Evolutionary conservation across 768 basidiomycete species (phyloP), one percentile per base, ranked within the genome.

Genomic region (Boletus subcaerulescens): DNA sequence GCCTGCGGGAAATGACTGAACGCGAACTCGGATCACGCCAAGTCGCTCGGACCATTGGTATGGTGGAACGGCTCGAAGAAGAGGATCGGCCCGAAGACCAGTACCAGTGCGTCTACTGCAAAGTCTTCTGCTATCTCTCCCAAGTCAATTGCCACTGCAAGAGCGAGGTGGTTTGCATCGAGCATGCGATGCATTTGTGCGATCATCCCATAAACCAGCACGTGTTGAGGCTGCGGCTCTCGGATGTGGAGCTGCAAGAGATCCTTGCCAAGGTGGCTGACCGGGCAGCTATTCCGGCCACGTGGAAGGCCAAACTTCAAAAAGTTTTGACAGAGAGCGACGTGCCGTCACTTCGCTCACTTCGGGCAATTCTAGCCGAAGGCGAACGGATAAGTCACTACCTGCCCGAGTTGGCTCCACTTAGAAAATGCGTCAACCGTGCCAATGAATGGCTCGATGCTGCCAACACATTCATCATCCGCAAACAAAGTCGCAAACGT

Each of bases 101-200:
- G 67, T 96, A 95, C 71, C 97, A 98, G 71, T 99, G 97, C 79
- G 74, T 79, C 47, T 73, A 89, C 59, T 98, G 97, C 87, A 95
- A 97, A 68, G 82, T 79, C 5, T 98, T 96, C 73, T 94, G 90
- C 72, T 98, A 97, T 70, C 83, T 99, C 40, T 94, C 97, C 2
- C 95, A 97, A 65, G 78, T 98, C 66, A 86, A 83, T 53, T 94
- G 93, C 68, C 74, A 76, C 32, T 94, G 93, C 77, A 86, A 86
- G 41, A 81, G 72, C 49, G 82, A 85, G 58, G 85, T 96, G 33
- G 84, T 86, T 13, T 99, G 97, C 69, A 81, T 90, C 46, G 89
- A 95, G 53, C 96, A 98, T 72, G 80, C 80, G 31, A 77, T 87
- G 35, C 76, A 86, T 20, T 79, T 96, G 17, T 98, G 95, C 74